These are phyloP conservation scores for Didymellaceae sp. DNA, from an alignment of 2,329 filamentous ascomycete species.

Conservation along the genomic window DNA sequence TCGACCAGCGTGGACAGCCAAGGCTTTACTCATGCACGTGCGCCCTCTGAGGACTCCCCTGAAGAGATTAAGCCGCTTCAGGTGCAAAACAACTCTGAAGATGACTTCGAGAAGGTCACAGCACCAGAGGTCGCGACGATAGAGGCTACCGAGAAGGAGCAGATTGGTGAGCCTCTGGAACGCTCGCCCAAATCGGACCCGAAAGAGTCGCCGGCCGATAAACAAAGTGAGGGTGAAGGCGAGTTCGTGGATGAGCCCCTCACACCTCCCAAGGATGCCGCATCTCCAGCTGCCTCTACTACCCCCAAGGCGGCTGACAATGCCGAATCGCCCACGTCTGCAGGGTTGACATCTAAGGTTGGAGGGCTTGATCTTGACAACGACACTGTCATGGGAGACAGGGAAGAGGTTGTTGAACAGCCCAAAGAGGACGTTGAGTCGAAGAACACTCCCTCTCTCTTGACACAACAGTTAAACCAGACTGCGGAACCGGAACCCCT, in stretches of 20 bases:
- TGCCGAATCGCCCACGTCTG: conserved; percentile 57
- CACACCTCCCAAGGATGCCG: conserved; percentile 58
- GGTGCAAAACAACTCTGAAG: conserved; percentile 81
- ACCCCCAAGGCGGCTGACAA: conserved; percentile 37
- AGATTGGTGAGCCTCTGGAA: conserved; percentile 46
- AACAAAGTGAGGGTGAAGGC: conserved; percentile 57
- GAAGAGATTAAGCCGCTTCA: conserved; percentile 76
- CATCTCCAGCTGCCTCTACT: conserved; percentile 26
- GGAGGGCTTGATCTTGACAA: conserved; percentile 66
- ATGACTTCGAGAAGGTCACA: conserved; percentile 91
- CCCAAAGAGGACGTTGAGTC: conserved; percentile 30
- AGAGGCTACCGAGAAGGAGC: conserved; percentile 59
- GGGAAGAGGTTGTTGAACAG: conserved; percentile 29
- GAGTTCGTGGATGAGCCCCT: conserved; percentile 81
- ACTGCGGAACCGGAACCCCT: conserved; percentile 35
- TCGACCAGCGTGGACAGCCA: conserved; percentile 60
- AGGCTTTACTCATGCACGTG: conserved; percentile 58
- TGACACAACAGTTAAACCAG: conserved; percentile 52
- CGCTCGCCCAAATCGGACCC: conserved; percentile 54
- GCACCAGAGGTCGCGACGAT: conserved; percentile 70
- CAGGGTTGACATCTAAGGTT: conserved; percentile 62
- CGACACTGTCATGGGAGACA: conserved; percentile 58
- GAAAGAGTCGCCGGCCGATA: conserved; percentile 33
- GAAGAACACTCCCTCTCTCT: conserved; percentile 47
- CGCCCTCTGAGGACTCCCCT: conserved; percentile 58